Percentiles rank a stretch among this genome's conserved stretches.
Evolutionary conservation across 495 filamentous ascomycete genomes (phyloP).

Genomic region (Aspergillus cristatus): DNA sequence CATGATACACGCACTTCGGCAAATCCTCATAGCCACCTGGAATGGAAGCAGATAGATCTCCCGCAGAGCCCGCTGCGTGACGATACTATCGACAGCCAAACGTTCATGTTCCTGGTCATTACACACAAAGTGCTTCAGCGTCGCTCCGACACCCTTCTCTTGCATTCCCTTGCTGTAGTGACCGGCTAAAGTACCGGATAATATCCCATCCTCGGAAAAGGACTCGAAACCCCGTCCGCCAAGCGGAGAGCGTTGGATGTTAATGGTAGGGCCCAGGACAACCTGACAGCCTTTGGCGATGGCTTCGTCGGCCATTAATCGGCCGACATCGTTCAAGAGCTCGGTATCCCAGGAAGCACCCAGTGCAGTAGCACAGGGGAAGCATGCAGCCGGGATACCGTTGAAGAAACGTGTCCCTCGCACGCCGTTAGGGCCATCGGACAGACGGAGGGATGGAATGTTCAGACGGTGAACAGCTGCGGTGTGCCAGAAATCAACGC

Average conservation of each 20-base stretch:
- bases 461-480: slow-evolving; percentile 55
- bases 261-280: slow-evolving; percentile 69
- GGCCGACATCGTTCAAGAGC: slow-evolving; percentile 51
- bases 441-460: slow-evolving; percentile 59
- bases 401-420: slow-evolving; percentile 69
- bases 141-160: slow-evolving; percentile 58
- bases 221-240: slow-evolving; percentile 75
- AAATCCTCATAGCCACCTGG: slow-evolving; percentile 58
- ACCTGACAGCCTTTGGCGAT: slow-evolving; percentile 61
- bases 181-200: slow-evolving; percentile 60
- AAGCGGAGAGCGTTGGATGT: slow-evolving; percentile 66
- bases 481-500: slow-evolving; percentile 74
- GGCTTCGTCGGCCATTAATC: slow-evolving; percentile 57
- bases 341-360: slow-evolving; percentile 63
- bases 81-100: slow-evolving; percentile 55
- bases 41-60: slow-evolving; percentile 74
- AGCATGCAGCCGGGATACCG: slow-evolving; percentile 56
- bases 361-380: slow-evolving; percentile 60
- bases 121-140: slow-evolving; percentile 74
- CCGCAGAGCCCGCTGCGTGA: slow-evolving; percentile 61
- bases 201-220: slow-evolving; percentile 67
- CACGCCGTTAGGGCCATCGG: slow-evolving; percentile 69
- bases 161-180: slow-evolving; percentile 61
- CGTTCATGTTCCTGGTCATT: slow-evolving; percentile 73
- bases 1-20: slow-evolving; percentile 60